These are phyloP conservation scores for Diaporthe sp. DNA, from an alignment of 2,329 filamentous ascomycete species.

Conservation along the genomic window DNA sequence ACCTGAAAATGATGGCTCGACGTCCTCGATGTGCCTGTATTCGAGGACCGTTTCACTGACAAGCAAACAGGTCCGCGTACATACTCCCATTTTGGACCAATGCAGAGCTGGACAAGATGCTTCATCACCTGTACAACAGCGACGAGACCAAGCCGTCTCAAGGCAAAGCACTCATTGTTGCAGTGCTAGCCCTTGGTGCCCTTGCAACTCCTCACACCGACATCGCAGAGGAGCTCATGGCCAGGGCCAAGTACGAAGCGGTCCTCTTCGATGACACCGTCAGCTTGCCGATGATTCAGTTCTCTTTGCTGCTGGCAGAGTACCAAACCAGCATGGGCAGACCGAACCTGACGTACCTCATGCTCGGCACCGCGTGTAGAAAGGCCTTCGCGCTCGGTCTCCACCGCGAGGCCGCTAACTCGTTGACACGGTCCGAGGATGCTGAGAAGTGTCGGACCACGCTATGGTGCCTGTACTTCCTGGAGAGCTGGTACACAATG, in stretches of 20 bases:
- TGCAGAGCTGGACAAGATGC: constrained; percentile 42
- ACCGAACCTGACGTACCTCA: constrained; percentile 47
- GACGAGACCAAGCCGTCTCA: constrained; percentile 40
- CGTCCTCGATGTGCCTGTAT: neutral
- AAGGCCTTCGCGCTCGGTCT: constrained; percentile 48
- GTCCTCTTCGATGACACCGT: constrained; percentile 47
- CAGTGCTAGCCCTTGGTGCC: constrained; percentile 45
- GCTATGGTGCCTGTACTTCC: constrained; percentile 47
- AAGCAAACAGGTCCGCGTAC: constrained; percentile 28
- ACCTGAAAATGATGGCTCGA: neutral
- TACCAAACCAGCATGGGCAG: constrained; percentile 48
- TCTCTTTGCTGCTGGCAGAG: constrained; percentile 44
- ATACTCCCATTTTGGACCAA: constrained; percentile 42
- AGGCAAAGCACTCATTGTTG: constrained; percentile 42
- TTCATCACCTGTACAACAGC: constrained; percentile 40
- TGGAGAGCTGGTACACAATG: constrained; percentile 44
- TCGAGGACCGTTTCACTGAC: neutral
- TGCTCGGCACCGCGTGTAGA: constrained; percentile 45
- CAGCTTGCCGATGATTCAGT: constrained; percentile 49
- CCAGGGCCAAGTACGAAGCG: constrained; percentile 45
- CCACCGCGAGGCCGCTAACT: constrained; percentile 43
- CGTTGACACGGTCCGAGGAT: constrained; percentile 39
- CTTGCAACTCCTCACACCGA: constrained; percentile 44
- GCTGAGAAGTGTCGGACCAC: constrained; percentile 45
- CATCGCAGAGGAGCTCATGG: constrained; percentile 44